Conservation (phyloP, 306 rosid species). For the Quercus wislizeni region DNA sequence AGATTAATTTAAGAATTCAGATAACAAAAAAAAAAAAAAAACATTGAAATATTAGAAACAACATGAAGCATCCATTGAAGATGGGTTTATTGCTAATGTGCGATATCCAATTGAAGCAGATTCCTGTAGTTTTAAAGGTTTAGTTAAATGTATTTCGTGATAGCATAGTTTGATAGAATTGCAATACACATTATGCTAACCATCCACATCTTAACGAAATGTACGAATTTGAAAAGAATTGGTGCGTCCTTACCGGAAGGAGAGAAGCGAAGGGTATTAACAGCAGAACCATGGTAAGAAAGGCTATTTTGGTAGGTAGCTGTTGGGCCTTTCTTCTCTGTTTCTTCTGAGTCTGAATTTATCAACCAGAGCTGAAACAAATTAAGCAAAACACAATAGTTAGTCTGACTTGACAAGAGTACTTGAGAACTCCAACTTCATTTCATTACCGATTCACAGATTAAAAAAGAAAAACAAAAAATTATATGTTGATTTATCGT, state of each 20-base stretch:
- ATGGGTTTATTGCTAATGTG: background rate
- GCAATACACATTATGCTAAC: background rate
- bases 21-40: background rate
- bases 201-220: background rate
- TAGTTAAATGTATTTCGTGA: background rate
- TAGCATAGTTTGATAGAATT: background rate
- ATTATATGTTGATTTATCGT: background rate
- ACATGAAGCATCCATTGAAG: background rate
- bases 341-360: conserved; percentile 40
- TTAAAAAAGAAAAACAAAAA: too few species aligned
- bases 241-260: conserved; percentile 53
- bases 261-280: conserved; percentile 79
- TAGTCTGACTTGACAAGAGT: conserved; percentile 8
- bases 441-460: background rate
- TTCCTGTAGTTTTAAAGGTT: background rate
- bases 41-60: background rate
- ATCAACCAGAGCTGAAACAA: conserved; percentile 70
- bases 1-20: background rate
- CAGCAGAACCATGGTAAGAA: conserved; percentile 74
- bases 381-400: conserved; percentile 8
- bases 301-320: conserved; percentile 69
- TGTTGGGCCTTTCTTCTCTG: conserved; percentile 57
- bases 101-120: background rate
- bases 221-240: background rate
- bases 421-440: background rate